Percentiles rank a stretch among this genome's conserved stretches.
phyloP scores from a whole-genome alignment of 768 basidiomycete genomes.

The Butyriboletus loyo region DNA sequence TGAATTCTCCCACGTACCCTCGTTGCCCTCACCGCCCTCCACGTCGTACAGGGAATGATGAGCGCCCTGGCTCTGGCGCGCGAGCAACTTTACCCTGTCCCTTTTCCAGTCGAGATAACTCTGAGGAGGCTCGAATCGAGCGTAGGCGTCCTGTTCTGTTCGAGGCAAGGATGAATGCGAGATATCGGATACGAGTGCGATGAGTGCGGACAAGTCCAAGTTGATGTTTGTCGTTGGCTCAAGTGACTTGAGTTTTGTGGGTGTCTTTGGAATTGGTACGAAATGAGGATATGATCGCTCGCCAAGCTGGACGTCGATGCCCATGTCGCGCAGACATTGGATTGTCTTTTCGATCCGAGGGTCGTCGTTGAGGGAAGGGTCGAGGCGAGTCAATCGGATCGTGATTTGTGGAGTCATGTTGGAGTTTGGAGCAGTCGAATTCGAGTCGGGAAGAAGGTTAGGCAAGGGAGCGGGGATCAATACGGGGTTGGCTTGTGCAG shows the following conservation, averaged over 20 bases:
- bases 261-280: neutral
- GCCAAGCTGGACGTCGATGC: slow-evolving; percentile 65
- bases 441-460: neutral
- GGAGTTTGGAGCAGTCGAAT: slow-evolving; percentile 4
- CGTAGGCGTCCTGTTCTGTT: slow-evolving; percentile 53
- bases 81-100: slow-evolving; percentile 16
- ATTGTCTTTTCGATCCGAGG: slow-evolving; percentile 63
- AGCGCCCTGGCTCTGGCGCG: neutral
- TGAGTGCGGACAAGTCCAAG: slow-evolving; percentile 79
- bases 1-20: slow-evolving; percentile 29
- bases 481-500: slow-evolving; percentile 57
- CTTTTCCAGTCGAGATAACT: slow-evolving; percentile 62
- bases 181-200: slow-evolving; percentile 81
- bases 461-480: slow-evolving; percentile 14
- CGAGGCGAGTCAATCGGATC: slow-evolving; percentile 68
- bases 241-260: slow-evolving; percentile 16
- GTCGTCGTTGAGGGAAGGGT: slow-evolving; percentile 42
- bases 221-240: slow-evolving; percentile 63
- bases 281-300: slow-evolving; percentile 37
- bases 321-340: slow-evolving; percentile 53
- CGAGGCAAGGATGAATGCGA: slow-evolving; percentile 68
- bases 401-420: slow-evolving; percentile 44
- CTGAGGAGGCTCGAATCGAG: slow-evolving; percentile 59
- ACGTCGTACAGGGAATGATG: slow-evolving; percentile 5
- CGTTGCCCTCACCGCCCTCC: neutral